Percentiles rank a stretch among this genome's conserved stretches.
Evolutionary conservation across 257 asterid genomes (phyloP).

Genomic region (Gardenia jasminoides): DNA sequence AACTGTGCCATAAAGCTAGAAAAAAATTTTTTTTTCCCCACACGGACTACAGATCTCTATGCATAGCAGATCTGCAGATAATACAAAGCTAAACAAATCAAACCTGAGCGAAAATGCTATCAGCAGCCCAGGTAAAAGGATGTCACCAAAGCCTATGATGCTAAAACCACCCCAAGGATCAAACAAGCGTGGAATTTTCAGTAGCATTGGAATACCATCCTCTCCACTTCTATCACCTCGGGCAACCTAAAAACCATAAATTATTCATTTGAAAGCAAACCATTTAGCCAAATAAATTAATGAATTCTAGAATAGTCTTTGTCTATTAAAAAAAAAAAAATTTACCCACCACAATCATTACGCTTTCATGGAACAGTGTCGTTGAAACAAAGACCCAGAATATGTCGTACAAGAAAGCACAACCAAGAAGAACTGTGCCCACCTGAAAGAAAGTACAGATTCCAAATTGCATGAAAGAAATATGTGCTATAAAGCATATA

Average conservation of each 20-base stretch:
- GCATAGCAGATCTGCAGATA: neutral
- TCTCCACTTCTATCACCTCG: constrained; percentile 91
- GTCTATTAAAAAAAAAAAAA: constrained; percentile 13
- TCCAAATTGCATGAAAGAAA: neutral
- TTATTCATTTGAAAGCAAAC: constrained; percentile 17
- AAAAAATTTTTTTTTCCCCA: neutral
- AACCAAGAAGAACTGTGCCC: constrained; percentile 75
- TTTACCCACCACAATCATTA: constrained; percentile 88
- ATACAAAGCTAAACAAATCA: constrained; percentile 11
- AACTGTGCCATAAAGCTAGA: neutral
- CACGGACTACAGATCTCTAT: neutral
- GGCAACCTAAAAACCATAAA: constrained; percentile 56
- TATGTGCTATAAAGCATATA: neutral
- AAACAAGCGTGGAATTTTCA: constrained; percentile 80
- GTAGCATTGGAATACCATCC: constrained; percentile 88
- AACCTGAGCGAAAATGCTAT: constrained; percentile 87
- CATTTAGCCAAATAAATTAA: neutral
- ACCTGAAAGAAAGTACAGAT: constrained; percentile 49
- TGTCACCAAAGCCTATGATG: constrained; percentile 89
- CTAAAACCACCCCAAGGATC: constrained; percentile 99
- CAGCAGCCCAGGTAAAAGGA: constrained; percentile 77
- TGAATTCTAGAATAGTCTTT: neutral
- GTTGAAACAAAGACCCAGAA: constrained; percentile 89
- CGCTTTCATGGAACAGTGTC: constrained; percentile 81
- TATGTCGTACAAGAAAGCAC: constrained; percentile 89